Evolutionary conservation across 169 alveolate species (phyloP).

Genomic region (Plasmodium billcollinsi): DNA sequence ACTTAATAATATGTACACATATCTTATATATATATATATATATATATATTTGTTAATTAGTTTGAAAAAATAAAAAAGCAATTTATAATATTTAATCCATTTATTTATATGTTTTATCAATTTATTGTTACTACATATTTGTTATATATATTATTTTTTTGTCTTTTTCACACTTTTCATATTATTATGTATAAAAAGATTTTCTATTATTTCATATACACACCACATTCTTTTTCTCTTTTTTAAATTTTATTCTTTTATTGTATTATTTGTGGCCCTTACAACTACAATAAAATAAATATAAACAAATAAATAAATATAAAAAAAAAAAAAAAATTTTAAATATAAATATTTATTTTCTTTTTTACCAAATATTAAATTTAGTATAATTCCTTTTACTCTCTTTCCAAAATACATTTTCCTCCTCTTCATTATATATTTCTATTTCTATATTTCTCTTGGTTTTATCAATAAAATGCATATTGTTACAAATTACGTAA

Average conservation of each 20-base stretch:
- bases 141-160: conserved; percentile 3
- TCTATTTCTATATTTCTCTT: conserved; percentile 45
- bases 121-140: too few relatives aligned
- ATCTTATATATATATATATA: too few relatives aligned
- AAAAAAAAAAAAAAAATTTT: conserved; percentile 6
- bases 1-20: not conserved
- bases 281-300: conserved; percentile 32
- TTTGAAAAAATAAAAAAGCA: not conserved
- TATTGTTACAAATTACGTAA: conserved; percentile 20
- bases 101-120: too few relatives aligned
- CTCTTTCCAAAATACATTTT: conserved; percentile 46
- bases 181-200: conserved; percentile 7
- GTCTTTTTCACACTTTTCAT: not conserved
- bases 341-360: not conserved
- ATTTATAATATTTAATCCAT: too few relatives aligned
- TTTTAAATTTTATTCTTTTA: conserved; percentile 3
- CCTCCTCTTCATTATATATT: conserved; percentile 37
- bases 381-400: conserved; percentile 11
- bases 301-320: not conserved
- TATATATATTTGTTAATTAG: conserved; percentile 2
- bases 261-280: conserved; percentile 22
- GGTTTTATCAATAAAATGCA: conserved; percentile 12
- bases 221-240: not conserved
- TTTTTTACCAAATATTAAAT: conserved; percentile 44
- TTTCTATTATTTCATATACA: not conserved